phyloP scores from a whole-genome alignment of 1,284 basidiomycete species.

The Phylloboletellus chloephorus region DNA sequence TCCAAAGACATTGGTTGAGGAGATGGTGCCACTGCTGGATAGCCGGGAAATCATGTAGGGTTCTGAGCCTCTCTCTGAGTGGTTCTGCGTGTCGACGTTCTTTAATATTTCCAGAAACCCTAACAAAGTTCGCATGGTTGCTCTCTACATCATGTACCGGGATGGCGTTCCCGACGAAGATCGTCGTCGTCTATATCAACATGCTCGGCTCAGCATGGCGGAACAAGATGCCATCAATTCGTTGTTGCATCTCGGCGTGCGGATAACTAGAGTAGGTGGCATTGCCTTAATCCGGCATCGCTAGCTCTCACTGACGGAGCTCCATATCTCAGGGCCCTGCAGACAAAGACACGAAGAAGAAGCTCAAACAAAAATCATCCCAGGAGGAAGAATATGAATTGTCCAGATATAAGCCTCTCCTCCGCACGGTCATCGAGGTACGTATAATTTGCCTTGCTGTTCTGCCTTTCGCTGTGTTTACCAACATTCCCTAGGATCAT shows the following conservation, averaged over 20 bases:
- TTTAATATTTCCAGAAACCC: constrained; percentile 50
- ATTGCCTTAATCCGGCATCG: constrained; percentile 1
- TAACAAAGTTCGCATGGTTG: constrained; percentile 96
- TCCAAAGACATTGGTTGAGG: constrained; percentile 91
- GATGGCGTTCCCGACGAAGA: constrained; percentile 99
- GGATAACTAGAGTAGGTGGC: constrained; percentile 71
- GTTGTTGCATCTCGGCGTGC: constrained; percentile 76
- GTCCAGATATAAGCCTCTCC: constrained; percentile 86
- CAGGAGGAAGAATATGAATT: constrained; percentile 92
- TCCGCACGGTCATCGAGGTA: constrained; percentile 84
- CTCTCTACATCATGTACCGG: constrained; percentile 91
- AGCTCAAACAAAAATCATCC: constrained; percentile 70
- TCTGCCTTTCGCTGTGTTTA: background rate
- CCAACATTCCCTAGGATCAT: constrained; percentile 60
- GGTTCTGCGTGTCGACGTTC: constrained; percentile 1
- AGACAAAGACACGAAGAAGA: constrained; percentile 75
- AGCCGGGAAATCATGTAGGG: constrained; percentile 75
- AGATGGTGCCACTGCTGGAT: constrained; percentile 97
- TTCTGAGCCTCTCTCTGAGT: background rate
- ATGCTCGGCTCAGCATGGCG: constrained; percentile 82
- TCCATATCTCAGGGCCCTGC: constrained; percentile 46
- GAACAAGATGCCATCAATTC: constrained; percentile 97
- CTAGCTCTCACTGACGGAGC: background rate
- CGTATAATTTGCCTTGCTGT: constrained; percentile 6
- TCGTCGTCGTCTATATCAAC: constrained; percentile 89